Percentiles rank a stretch among this genome's conserved stretches.
These are phyloP conservation scores for Rhododendron ferrugineum DNA, from an alignment of 148 eudicot genomes.

Conservation along the genomic window DNA sequence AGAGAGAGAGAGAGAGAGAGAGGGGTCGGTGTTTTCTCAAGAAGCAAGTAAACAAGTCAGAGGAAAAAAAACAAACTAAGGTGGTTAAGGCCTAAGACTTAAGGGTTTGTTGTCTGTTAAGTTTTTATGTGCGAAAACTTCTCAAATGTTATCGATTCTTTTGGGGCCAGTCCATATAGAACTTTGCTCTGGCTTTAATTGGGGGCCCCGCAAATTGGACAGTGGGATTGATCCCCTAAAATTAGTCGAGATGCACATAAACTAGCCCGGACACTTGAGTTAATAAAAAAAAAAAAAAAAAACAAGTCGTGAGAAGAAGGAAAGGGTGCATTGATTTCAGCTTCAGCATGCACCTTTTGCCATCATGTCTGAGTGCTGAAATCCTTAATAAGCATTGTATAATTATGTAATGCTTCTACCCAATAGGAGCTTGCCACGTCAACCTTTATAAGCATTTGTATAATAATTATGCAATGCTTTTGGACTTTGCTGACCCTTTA, in stretches of 20 bases:
- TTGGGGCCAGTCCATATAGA: too few species aligned
- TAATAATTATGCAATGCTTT: neutral
- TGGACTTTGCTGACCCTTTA: slow-evolving; percentile 35
- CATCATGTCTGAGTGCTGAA: neutral
- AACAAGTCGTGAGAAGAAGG: neutral
- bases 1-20: too few species aligned
- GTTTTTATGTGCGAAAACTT: too few species aligned
- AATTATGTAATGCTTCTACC: neutral
- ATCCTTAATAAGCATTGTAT: neutral
- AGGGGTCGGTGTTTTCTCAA: too few species aligned
- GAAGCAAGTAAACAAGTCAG: neutral
- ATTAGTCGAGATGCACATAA: neutral
- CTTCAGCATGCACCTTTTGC: slow-evolving; percentile 15
- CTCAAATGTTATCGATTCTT: too few species aligned
- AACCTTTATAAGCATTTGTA: neutral
- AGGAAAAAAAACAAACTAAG: too few species aligned
- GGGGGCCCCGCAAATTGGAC: too few species aligned
- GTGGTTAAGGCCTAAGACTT: too few species aligned
- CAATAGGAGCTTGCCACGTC: neutral
- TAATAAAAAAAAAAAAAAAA: too few species aligned
- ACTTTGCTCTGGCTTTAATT: too few species aligned
- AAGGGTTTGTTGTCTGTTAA: neutral
- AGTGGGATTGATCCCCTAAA: too few species aligned
- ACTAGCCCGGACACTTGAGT: neutral
- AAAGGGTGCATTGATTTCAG: slow-evolving; percentile 19